Base-by-base conservation (phyloP, 1,139 yeast genomes). In the Oligophagozyma castellii region DNA sequence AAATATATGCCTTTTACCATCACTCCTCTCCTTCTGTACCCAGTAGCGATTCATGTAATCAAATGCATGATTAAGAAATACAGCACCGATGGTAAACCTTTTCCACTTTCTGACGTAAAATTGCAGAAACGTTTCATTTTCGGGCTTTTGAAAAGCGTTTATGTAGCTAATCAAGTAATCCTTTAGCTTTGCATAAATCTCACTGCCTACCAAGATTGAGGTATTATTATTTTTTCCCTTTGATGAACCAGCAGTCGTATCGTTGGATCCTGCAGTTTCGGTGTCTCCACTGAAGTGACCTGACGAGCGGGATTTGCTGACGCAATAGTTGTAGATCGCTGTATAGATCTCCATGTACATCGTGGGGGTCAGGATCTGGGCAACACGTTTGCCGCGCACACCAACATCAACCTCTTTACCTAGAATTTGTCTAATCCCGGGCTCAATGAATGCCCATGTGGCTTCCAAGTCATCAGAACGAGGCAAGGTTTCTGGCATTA, bases 21-120 rank as follows among this genome's bases (percentile, higher is more conserved):
- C 96, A 24, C 86, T 80, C 46, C 96, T 69, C 55, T 89, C 96
- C 51, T 93, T 84, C 46, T 79, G 83, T 28, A 92, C 95, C 98
- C 98, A 92, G 56, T 89, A 89, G 39, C 96, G 70, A 55, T 92
- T 92, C 70, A 92, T 74, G 55, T 92, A 92, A 51, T 86, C 94
- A 51, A 89, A 83, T 16, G 92, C 92, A 53, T 92, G 93, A 55
- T 84, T 84, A 55, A 92, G 60, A 53, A 83, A 80, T 12, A 86
- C 79, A 1, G 96, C 93, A 22, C 98, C 98, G 34, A 81, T 72
- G 21, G 93, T 74, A 51, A 70, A 92, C 37, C 96, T 67, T 37
- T 76, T 73, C 95, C 96, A 92, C 40, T 78, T 71, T 43, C 73
- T 64, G 27, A 83, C 93, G 51, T 92, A 92, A 49, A 81, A 86